phyloP scores from a whole-genome alignment of 768 basidiomycete genomes.

The Astraeus odoratus region DNA sequence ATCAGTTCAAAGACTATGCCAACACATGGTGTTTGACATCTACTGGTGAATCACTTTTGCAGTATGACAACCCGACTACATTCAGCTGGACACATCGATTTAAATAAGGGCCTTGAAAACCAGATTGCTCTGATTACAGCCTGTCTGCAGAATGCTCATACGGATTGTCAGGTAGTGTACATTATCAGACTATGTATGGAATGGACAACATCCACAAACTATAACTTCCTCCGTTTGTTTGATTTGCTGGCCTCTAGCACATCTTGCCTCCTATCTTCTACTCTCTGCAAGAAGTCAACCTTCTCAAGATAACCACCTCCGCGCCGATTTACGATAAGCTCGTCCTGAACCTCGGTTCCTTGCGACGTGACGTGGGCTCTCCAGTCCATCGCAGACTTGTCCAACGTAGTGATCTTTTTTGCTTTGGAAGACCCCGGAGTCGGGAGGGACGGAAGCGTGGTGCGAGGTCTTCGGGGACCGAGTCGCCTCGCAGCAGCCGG shows the following conservation, averaged over 20 bases:
- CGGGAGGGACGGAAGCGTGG: conserved; percentile 48
- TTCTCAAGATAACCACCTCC: conserved; percentile 81
- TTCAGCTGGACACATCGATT: too few relatives aligned
- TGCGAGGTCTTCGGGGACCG: conserved; percentile 63
- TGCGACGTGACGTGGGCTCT: conserved; percentile 49
- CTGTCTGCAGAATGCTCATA: too few relatives aligned
- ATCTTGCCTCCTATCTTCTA: conserved; percentile 65
- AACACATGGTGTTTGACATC: too few relatives aligned
- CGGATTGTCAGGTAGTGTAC: too few relatives aligned
- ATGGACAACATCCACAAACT: not conserved
- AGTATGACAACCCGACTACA: too few relatives aligned
- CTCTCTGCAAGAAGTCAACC: conserved; percentile 74
- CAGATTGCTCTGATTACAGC: too few relatives aligned
- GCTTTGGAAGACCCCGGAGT: conserved; percentile 41
- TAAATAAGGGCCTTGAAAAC: too few relatives aligned
- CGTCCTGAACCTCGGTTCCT: conserved; percentile 46
- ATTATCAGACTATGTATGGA: too few relatives aligned
- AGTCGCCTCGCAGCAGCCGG: conserved; percentile 34
- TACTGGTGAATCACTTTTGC: too few relatives aligned
- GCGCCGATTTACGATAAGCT: conserved; percentile 66
- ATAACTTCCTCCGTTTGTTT: conserved; percentile 40
- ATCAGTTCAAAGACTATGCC: too few relatives aligned
- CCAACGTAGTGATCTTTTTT: conserved; percentile 76
- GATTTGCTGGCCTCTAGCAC: conserved; percentile 50
- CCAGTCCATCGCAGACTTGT: conserved; percentile 89